Base-by-base conservation (phyloP, 805 yeast species). In the Metschnikowia borealis region DNA sequence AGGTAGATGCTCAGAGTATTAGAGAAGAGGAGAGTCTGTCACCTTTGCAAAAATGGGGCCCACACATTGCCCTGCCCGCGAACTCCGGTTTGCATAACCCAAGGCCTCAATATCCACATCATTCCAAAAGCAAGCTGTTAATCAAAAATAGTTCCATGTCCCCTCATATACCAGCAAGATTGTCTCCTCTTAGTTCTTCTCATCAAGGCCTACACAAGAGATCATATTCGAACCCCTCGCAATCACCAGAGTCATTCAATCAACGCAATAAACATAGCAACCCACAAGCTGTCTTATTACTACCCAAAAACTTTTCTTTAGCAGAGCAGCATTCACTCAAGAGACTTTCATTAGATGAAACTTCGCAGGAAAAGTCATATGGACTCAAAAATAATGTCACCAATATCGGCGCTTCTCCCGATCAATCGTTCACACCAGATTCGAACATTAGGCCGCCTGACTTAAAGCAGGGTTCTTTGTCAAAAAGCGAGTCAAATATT, bases 301-400 rank as follows among this genome's bases (percentile, higher is more conserved):
- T 79, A 45, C 82, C 83, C 0, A 78, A 74, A 56, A 77, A 74
- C 52, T 74, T 73, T 48, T 66, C 77, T 5, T 60, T 69, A 6
- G 62, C 63, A 51, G 50, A 58, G 46, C 55, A 63, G 58, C 32
- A 56, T 18, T 38, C 57, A 5, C 40, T 38, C 36, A 70, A 70
- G 51, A 55, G 69, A 34, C 41, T 59, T 6, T 65, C 71, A 6
- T 21, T 49, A 34, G 53, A 49, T 33, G 51, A 49, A 29, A 47
- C 26, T 32, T 17, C 32, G 15, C 50, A 32, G 13, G 44, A 42
- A 21, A 47, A 51, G 33, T 20, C 47, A 13, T 35, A 29, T 8
- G 48, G 46, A 14, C 53, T 38, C 37, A 50, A 35, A 10, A 43
- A 49, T 6, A 60, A 61, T 41, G 45, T 59, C 38, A 57, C 62